Percentiles rank a stretch among this genome's conserved stretches.
These are phyloP conservation scores for Aspergillus luchuensis DNA, from an alignment of 2,329 filamentous ascomycete species.

Conservation along the genomic window DNA sequence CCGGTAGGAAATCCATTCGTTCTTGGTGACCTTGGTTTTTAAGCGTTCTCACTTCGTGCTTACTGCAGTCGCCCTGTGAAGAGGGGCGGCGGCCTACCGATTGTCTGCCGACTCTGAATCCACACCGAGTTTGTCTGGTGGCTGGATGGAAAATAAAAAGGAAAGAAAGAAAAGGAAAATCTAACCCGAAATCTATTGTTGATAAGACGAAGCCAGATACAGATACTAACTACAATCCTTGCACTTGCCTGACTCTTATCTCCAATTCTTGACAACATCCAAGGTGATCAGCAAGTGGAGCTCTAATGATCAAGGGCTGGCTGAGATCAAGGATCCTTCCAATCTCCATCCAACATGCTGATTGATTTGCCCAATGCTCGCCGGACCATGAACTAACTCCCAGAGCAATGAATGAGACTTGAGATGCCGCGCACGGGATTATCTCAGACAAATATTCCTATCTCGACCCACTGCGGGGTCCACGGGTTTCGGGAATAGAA, in stretches of 20 bases:
- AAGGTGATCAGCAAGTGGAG: background rate
- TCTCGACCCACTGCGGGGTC: constrained; percentile 11
- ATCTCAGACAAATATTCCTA: constrained; percentile 8
- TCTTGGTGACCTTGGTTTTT: background rate
- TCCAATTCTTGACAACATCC: background rate
- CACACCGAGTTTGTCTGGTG: background rate
- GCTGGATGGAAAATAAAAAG: no score
- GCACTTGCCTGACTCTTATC: background rate
- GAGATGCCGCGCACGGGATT: background rate
- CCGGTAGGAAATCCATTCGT: background rate
- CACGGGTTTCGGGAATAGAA: background rate
- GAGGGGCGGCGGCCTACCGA: background rate
- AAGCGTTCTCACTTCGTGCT: background rate
- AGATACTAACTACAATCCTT: background rate
- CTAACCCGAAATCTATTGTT: background rate
- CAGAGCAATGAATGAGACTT: background rate
- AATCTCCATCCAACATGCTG: background rate
- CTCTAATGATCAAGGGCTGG: background rate
- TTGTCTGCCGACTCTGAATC: background rate
- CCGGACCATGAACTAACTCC: background rate
- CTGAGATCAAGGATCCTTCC: background rate
- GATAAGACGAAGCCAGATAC: background rate
- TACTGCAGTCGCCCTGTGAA: background rate
- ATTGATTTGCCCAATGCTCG: background rate
- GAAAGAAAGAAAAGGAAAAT: background rate